phyloP scores from a whole-genome alignment of 2,329 filamentous ascomycete species.

The Magnaporthiopsis poae region DNA sequence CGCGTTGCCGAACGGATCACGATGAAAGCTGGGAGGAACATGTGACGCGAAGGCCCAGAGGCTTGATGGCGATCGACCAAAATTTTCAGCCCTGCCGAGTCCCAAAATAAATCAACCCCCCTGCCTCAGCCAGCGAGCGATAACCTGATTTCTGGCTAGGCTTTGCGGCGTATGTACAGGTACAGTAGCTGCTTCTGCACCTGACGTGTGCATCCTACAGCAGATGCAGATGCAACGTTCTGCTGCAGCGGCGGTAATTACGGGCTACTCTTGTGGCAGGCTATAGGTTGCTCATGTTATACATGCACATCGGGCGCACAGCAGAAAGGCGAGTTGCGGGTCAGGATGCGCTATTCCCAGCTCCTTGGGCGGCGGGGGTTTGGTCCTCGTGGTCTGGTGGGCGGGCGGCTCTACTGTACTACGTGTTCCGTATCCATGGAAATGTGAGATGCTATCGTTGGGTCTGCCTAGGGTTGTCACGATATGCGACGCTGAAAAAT shows the following conservation, averaged over 20 bases:
- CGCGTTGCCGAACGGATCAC: too few relatives aligned
- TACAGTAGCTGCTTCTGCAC: background rate
- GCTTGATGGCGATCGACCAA: background rate
- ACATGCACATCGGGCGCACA: background rate
- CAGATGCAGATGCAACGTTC: background rate
- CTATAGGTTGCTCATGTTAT: background rate
- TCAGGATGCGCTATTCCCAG: too few relatives aligned
- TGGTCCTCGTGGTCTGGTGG: background rate
- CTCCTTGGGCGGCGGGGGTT: background rate
- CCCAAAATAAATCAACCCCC: background rate
- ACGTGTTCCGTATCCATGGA: too few relatives aligned
- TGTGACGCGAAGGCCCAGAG: too few relatives aligned
- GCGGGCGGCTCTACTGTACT: too few relatives aligned
- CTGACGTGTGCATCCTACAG: background rate
- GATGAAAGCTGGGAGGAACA: too few relatives aligned
- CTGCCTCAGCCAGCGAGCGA: too few relatives aligned
- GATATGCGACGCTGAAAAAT: too few relatives aligned
- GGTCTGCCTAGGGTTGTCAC: background rate
- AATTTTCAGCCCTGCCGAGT: background rate
- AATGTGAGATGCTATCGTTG: background rate
- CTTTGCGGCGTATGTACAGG: too few relatives aligned
- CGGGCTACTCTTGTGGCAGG: background rate
- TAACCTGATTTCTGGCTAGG: background rate
- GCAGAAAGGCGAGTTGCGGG: background rate
- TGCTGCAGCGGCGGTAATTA: background rate